phyloP scores from a whole-genome alignment of 768 basidiomycete species.

The Pulveroboletus sp. region DNA sequence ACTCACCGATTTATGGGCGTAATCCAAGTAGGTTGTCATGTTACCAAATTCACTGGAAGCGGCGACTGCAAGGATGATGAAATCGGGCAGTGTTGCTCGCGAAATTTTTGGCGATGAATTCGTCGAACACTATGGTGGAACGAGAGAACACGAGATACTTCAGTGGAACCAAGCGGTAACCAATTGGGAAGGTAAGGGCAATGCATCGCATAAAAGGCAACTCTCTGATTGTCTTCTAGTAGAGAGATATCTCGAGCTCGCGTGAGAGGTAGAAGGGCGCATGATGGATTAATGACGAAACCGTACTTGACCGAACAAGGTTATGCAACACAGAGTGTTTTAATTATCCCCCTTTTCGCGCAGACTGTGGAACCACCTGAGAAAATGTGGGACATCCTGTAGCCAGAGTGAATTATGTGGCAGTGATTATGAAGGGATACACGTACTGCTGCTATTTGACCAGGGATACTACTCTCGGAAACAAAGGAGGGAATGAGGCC shows the following conservation, averaged over 20 bases:
- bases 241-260: slow-evolving; percentile 82
- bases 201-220: not conserved
- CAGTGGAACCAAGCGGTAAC: slow-evolving; percentile 89
- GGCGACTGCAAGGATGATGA: slow-evolving; percentile 81
- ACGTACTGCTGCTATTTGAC: slow-evolving; percentile 57
- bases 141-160: slow-evolving; percentile 86
- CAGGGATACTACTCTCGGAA: slow-evolving; percentile 54
- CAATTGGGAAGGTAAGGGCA: slow-evolving; percentile 79
- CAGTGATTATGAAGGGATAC: not conserved
- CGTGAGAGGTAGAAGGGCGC: slow-evolving; percentile 32
- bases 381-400: slow-evolving; percentile 70
- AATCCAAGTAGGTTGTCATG: slow-evolving; percentile 53
- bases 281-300: not conserved
- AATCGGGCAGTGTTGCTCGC: slow-evolving; percentile 71
- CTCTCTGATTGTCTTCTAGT: slow-evolving; percentile 40
- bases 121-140: slow-evolving; percentile 93
- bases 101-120: slow-evolving; percentile 86
- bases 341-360: slow-evolving; percentile 14
- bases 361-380: slow-evolving; percentile 54
- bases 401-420: slow-evolving; percentile 1
- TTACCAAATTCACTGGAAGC: slow-evolving; percentile 74
- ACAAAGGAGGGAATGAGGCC: slow-evolving; percentile 65
- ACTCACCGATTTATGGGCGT: not conserved
- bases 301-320: not conserved
- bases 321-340: not conserved